Evolutionary conservation across 73 alveolate species (phyloP), one percentile per base, ranked within the genome.

Genomic region (Tetrahymena elliotti): DNA sequence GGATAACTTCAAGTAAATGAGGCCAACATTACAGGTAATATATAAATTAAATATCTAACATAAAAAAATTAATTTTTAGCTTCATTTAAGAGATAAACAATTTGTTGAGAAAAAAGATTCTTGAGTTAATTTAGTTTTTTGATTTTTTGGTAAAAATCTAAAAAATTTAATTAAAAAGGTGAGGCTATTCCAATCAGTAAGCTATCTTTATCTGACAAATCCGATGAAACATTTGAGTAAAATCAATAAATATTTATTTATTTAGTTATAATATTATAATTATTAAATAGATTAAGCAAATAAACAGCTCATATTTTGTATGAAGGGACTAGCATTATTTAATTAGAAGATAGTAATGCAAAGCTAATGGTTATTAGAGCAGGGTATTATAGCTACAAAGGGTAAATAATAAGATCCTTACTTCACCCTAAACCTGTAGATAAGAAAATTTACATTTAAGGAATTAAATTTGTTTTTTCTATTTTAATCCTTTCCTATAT

Each of bases 331-430:
- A 68, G 38, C 22, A 68, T 68, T 31, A 68, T 68, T 24, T 68
- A 68, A 31, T 16, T 68, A 4, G 88, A 68, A 68, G 88, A 68
- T 68, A 31, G 88, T 31, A 10, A 35, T 27, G 88, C 88, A 8
- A 68, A 68, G 36, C 20, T 68, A 9, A 27, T 68, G 36, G 96
- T 94, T 33, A 94, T 92, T 11, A 94, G 96, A 88, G 93, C 96
- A 33, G 96, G 96, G 33, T 94, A 47, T 94, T 84, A 54, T 34
- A 84, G 95, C 0, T 94, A 84, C 34, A 94, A 94, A 35, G 96
- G 96, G 4, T 94, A 94, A 39, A 94, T 94, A 22, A 53, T 94
- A 10, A 94, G 96, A 92, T 53, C 94, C 9, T 92, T 94, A 20
- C 52, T 94, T 0, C 93, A 94, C 47, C 96, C 96, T 35, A 94